Evolutionary conservation across 2,329 filamentous ascomycete genomes (phyloP).

Genomic region (Amphichorda felina): DNA sequence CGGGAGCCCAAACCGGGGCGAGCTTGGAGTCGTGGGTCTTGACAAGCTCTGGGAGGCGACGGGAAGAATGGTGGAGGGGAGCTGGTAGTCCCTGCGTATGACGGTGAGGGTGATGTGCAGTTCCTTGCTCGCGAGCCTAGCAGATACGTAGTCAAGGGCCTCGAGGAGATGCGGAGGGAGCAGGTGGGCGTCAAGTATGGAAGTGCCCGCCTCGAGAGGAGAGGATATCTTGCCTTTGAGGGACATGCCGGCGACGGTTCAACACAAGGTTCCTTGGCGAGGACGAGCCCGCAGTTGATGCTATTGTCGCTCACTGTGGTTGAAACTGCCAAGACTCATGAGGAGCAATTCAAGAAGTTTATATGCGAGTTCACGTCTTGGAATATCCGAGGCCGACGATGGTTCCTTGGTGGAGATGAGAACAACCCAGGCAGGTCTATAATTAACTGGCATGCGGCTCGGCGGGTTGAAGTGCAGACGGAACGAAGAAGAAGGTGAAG

Average conservation of each 20-base stretch:
- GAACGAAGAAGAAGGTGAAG: no score
- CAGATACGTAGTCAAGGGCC: constrained; percentile 47
- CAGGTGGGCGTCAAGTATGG: constrained; percentile 43
- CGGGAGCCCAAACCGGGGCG: constrained; percentile 17
- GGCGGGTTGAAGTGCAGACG: no score
- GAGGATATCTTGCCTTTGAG: constrained; percentile 48
- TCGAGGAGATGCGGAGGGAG: constrained; percentile 41
- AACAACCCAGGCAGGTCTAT: no score
- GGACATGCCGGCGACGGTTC: constrained; percentile 24
- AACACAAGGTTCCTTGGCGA: no score
- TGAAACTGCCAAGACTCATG: no score
- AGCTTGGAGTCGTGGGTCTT: constrained; percentile 11
- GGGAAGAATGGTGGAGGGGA: constrained; percentile 24
- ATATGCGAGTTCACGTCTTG: no score
- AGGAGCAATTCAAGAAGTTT: no score
- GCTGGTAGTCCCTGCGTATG: constrained; percentile 42
- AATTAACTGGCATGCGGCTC: no score
- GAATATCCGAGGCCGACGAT: no score
- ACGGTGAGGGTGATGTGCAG: constrained; percentile 47
- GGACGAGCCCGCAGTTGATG: no score
- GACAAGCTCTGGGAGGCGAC: constrained; percentile 6
- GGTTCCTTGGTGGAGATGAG: no score
- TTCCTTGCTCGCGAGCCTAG: constrained; percentile 40
- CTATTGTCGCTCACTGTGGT: no score
- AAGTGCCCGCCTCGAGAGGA: constrained; percentile 50